Evolutionary conservation across 2,329 filamentous ascomycete genomes (phyloP), one percentile per base, ranked within the genome.

Genomic region (Aspergillus flavus): DNA sequence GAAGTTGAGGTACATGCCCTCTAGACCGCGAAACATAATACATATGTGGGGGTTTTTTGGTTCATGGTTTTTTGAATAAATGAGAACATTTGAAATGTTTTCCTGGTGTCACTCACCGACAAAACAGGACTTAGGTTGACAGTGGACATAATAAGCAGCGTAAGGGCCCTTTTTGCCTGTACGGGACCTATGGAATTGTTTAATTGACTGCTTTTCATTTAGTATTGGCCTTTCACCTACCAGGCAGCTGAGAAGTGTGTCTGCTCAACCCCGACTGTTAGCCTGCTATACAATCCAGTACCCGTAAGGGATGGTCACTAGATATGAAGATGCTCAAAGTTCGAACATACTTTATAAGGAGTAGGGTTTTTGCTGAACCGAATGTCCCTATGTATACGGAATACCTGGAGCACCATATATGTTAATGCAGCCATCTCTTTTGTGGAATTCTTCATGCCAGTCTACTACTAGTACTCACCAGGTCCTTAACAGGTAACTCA

Each of bases 141-240:
- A 85, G 76, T 96, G 93, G 23, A 97, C 80, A 79, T 96, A 97
- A 80, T 97, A 97, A 73, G 88, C 90, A 7, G 93, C 93, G 77
- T 95, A 96, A 11, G 91, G 89, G 0, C 92, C 92, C 78, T 97
- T 96, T 60, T 91, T 86, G 23, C 93, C 93, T 0, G 93, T 96
- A 23, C 93, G 89, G 61, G 91, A 95, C 87, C 85, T 86, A 53
- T 66, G 52, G 52, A 50, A 28, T 64, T 56, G 58, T 57, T 75
- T 63, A 74, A 70, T 66, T 64, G 57, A 66, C 59, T 53, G 23
- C 26, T 57, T 28, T 14, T 66, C 26, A 34, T 58, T 55, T 32
- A 63, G 53, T 23, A 60, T 58, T 57, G 48, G 54, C 46, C 61
- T 54, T 53, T 54, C 56, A 72, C 79, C 72, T 75, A 87, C 89